Base-by-base conservation (phyloP, 2,329 filamentous ascomycete genomes). In the Sporothrix pallida region DNA sequence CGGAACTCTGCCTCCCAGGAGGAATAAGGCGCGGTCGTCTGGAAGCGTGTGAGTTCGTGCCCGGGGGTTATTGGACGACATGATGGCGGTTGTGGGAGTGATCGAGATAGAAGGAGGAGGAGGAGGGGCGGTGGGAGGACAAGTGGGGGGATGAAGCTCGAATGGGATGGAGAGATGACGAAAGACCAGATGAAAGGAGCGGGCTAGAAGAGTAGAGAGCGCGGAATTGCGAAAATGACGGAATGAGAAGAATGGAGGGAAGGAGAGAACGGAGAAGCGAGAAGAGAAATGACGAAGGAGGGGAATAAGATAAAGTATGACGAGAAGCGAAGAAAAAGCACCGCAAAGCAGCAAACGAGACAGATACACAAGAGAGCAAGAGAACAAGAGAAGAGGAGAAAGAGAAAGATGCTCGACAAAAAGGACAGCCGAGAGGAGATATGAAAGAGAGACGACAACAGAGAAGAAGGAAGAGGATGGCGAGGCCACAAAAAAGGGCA, bases 1-100 rank as follows among this genome's bases (percentile, higher is more conserved):
- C 3, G 44, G 71, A 1, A 74, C 31, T 4, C 63, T 50, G 62
- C 69, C 9, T 4, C 52, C 52, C 8, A 71, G 44, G 6, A 75
- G 15, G 2, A 72, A 67, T 37, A 72, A 31, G 8, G 74, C 37
- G 58, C 70, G 70, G 46, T 75, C 76, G 69, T 76, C 73, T 75
- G 76, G 74, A 23, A 74, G 71, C 12, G 71, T 77, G 75, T 76
- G 73, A 75, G 76, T 75, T 5, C 75, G 74, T 10, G 62, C 50
- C 23, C 75, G 50, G 7, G 52, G 15, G 8, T 70, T 4, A 13
- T 72, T 50, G 17, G 63, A 70, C 26, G 74, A 71, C 75, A 75
- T 76, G 58, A 67, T 75, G 73, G 31, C 15, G 13, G 17, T n/a
- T 3, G 58, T 17, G 12, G n/a, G 7, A n/a, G 26, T 2, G 15